Percentiles rank a stretch among this genome's conserved stretches.
Conservation (phyloP, 2,329 filamentous ascomycete species). For the Calycina marina region DNA sequence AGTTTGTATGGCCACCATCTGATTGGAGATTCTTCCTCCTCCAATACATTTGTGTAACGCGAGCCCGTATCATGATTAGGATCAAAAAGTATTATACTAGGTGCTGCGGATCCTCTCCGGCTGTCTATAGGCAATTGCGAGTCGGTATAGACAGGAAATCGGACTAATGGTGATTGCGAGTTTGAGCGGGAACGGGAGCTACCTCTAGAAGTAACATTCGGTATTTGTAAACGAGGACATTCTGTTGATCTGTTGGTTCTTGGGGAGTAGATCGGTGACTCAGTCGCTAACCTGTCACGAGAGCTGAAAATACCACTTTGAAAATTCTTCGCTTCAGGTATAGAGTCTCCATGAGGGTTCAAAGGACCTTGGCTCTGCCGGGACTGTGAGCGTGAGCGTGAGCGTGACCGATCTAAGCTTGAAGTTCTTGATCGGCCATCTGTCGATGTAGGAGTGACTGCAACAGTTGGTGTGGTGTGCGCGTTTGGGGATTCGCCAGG, state of each 20-base stretch:
- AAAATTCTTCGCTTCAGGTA: slow-evolving; percentile 23
- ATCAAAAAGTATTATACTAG: slow-evolving; percentile 20
- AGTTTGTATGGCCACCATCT: slow-evolving; percentile 71
- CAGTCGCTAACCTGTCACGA: slow-evolving; percentile 8
- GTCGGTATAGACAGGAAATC: slow-evolving; percentile 21
- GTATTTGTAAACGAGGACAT: slow-evolving; percentile 17
- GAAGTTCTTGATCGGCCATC: slow-evolving; percentile 16
- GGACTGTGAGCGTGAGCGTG: slow-evolving; percentile 22
- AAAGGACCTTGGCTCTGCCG: too few species aligned
- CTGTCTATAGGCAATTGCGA: slow-evolving; percentile 19
- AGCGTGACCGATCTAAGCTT: slow-evolving; percentile 20
- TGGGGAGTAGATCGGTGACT: slow-evolving; percentile 5
- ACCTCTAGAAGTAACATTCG: slow-evolving; percentile 15
- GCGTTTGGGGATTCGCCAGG: slow-evolving; percentile 13
- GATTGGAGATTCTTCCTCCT: slow-evolving; percentile 26
- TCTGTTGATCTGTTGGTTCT: slow-evolving; percentile 7
- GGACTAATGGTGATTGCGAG: slow-evolving; percentile 16
- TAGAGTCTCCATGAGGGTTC: slow-evolving; percentile 18
- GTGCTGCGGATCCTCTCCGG: slow-evolving; percentile 15
- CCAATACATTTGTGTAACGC: slow-evolving; percentile 10
- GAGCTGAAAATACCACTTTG: slow-evolving; percentile 23
- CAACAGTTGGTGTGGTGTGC: slow-evolving; percentile 25
- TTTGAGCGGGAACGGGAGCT: slow-evolving; percentile 16
- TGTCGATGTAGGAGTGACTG: slow-evolving; percentile 16
- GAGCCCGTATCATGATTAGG: slow-evolving; percentile 13